Percentiles rank a stretch among this genome's conserved stretches.
Evolutionary conservation across 2,329 filamentous ascomycete genomes (phyloP).

Genomic region (Cercospora zeae-maydis): DNA sequence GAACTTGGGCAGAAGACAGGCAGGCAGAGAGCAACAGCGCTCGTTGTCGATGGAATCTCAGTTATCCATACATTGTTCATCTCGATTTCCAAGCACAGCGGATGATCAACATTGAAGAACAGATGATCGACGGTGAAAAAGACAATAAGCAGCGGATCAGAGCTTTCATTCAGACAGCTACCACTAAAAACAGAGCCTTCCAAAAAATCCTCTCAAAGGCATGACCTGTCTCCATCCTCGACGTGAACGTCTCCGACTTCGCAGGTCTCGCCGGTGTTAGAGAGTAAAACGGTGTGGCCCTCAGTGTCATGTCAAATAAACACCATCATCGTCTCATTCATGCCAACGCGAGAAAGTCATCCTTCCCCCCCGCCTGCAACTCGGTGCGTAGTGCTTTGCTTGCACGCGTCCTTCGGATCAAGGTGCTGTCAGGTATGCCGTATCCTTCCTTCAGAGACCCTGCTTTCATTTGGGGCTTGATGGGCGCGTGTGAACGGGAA

Average conservation of each 20-base stretch:
- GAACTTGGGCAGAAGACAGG: not conserved
- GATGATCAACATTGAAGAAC: not conserved
- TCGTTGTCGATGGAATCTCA: not conserved
- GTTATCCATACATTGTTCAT: not conserved
- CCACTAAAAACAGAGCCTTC: slow-evolving; percentile 13
- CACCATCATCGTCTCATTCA: slow-evolving; percentile 17
- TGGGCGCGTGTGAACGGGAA: slow-evolving; percentile 32
- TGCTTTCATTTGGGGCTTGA: slow-evolving; percentile 24
- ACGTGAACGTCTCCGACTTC: slow-evolving; percentile 5
- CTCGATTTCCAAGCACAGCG: not conserved
- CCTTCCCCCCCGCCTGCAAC: slow-evolving; percentile 18
- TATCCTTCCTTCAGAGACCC: slow-evolving; percentile 35
- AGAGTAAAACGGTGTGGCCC: slow-evolving; percentile 18
- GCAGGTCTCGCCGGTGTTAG: slow-evolving; percentile 31
- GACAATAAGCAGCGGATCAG: slow-evolving; percentile 15
- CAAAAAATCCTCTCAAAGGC: slow-evolving; percentile 29
- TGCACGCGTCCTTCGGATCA: slow-evolving; percentile 17
- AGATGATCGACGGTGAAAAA: not conserved
- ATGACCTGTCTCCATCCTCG: slow-evolving; percentile 9
- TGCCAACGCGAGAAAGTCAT: slow-evolving; percentile 22
- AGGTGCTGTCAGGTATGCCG: slow-evolving; percentile 33
- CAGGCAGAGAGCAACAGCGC: not conserved
- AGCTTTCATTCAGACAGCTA: slow-evolving; percentile 23
- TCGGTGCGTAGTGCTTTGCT: slow-evolving; percentile 15
- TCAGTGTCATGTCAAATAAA: slow-evolving; percentile 10